Percentiles rank a stretch among this genome's conserved stretches.
Evolutionary conservation across 164 flowering plant species (phyloP).

Genomic region (Vitis vinifera): ASM3070453v1 NC_081814.1:3217001-3217500

Average conservation of each 20-base stretch:
- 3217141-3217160: conserved; percentile 59
- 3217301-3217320: neutral
- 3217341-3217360: neutral
- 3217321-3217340: too few relatives aligned
- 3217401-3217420: too few relatives aligned
- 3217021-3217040: conserved; percentile 85
- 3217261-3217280: conserved; percentile 68
- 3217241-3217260: conserved; percentile 87
- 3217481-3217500: conserved; percentile 16
- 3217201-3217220: conserved; percentile 89
- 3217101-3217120: conserved; percentile 96
- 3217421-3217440: too few relatives aligned
- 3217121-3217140: conserved; percentile 70
- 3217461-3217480: neutral
- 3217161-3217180: conserved; percentile 76
- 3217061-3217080: conserved; percentile 88
- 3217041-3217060: conserved; percentile 83
- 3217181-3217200: conserved; percentile 71
- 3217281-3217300: neutral
- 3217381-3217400: too few relatives aligned
- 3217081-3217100: conserved; percentile 94
- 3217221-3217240: conserved; percentile 87
- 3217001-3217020: conserved; percentile 78
- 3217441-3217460: conserved; percentile 1
- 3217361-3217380: neutral